Evolutionary conservation across 2,329 filamentous ascomycete genomes (phyloP).

Genomic region (Sporothrix luriei): DNA sequence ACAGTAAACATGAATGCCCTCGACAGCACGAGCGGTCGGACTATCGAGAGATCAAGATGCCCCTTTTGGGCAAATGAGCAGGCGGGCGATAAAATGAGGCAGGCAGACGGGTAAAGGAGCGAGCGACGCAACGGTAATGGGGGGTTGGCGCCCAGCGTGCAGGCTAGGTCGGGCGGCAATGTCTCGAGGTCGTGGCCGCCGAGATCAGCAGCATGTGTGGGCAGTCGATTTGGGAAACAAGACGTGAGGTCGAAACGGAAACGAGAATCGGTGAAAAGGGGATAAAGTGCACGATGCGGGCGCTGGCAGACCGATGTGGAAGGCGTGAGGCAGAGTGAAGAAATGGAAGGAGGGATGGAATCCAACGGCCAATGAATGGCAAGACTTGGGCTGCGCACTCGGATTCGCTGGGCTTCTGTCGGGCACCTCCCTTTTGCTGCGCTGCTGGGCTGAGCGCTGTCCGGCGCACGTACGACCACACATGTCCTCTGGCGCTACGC

Average conservation of each 20-base stretch:
- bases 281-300: slow-evolving; percentile 9
- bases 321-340: slow-evolving; percentile 27
- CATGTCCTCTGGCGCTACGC: slow-evolving; percentile 22
- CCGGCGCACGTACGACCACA: slow-evolving; percentile 7
- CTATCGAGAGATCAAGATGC: slow-evolving; percentile 10
- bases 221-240: background rate
- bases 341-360: slow-evolving; percentile 28
- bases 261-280: slow-evolving; percentile 4
- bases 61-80: slow-evolving; percentile 17
- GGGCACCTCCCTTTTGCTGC: slow-evolving; percentile 1
- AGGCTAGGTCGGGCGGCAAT: background rate
- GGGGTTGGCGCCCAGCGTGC: slow-evolving; percentile 19
- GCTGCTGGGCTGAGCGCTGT: background rate
- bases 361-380: slow-evolving; percentile 27
- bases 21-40: background rate
- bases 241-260: background rate
- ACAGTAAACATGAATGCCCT: background rate
- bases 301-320: slow-evolving; percentile 7
- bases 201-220: slow-evolving; percentile 9
- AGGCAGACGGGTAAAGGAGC: slow-evolving; percentile 28
- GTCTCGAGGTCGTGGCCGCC: slow-evolving; percentile 18
- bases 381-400: slow-evolving; percentile 22
- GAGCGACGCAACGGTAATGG: slow-evolving; percentile 10
- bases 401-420: slow-evolving; percentile 28
- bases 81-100: slow-evolving; percentile 15